Evolutionary conservation across 306 rosid species (phyloP).

Genomic region (Clitoria ternatea): DNA sequence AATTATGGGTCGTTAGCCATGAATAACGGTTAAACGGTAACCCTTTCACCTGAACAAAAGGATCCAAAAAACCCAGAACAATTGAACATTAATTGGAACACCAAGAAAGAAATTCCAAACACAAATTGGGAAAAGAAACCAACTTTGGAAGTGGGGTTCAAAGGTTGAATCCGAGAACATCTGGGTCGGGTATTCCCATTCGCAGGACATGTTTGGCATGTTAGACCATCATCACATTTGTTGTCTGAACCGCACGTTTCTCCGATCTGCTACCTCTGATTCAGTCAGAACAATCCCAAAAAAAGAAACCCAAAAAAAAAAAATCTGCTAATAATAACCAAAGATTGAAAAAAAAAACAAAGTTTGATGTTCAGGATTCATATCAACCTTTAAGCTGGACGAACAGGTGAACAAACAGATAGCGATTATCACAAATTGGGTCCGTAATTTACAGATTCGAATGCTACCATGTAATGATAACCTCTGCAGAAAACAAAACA

Average conservation of each 20-base stretch:
- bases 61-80: neutral
- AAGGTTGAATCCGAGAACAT: slow-evolving; percentile 69
- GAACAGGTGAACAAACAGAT: slow-evolving; percentile 47
- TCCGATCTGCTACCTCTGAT: slow-evolving; percentile 64
- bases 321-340: neutral
- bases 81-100: neutral
- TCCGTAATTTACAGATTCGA: slow-evolving; percentile 13
- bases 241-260: slow-evolving; percentile 68
- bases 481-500: slow-evolving; percentile 37
- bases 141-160: slow-evolving; percentile 61
- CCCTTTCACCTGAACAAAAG: slow-evolving; percentile 49
- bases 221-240: slow-evolving; percentile 66
- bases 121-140: neutral
- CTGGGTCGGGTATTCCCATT: slow-evolving; percentile 91
- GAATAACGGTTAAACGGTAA: slow-evolving; percentile 77
- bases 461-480: neutral
- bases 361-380: neutral
- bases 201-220: slow-evolving; percentile 64
- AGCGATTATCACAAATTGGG: slow-evolving; percentile 42
- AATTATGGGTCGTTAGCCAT: slow-evolving; percentile 96
- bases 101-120: neutral
- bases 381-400: slow-evolving; percentile 50
- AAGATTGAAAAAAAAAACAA: neutral
- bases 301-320: neutral
- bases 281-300: neutral